Base-by-base conservation (phyloP, 2,329 filamentous ascomycete genomes). In the Sphaerostilbella broomeana region DNA sequence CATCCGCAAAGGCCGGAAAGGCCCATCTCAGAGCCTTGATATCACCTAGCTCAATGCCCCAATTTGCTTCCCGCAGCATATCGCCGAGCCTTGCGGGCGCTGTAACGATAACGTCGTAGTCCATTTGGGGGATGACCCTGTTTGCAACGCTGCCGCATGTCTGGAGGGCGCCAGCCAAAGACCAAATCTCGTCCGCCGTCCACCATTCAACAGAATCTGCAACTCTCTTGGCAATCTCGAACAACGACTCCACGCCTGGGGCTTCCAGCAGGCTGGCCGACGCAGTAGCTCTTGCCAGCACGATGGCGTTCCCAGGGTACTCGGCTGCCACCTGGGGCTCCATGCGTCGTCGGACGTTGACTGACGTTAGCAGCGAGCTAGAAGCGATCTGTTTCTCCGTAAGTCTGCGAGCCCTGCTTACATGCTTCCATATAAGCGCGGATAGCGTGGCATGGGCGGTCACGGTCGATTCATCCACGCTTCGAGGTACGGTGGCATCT, bases 391-490 rank as follows among this genome's bases (percentile, higher is more conserved):
- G 41, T 16, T 35, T 38, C 36, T 43, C 37, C 21, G 41, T 34
- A 18, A 43, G 41, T 13, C 30, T 38, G 13, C 41, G 35, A n/a
- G 41, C 41, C 26, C 32, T 40, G 19, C 19, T 43, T 13, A 43
- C 26, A 29, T 43, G 41, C 20, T 40, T 43, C 41, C 41, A 43
- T 29, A 43, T 43, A 40, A 43, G 41, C 36, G 41, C 41, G 20
- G 41, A 40, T 22, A 43, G 35, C 18, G 41, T 40, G 16, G 36
- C 30, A 43, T 43, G 28, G 22, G 29, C 37, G 5, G 41, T 39
- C 15, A 43, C 36, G 2, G 37, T 35, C 11, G 35, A n/a, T n/a
- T 35, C 41, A 12, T 35, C 36, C 31, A 30, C 34, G 26, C 21
- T 39, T 20, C 31, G 37, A 17, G 41, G 41, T n/a, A 18, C 30